A percentile compares a stretch with the other conserved stretches of the same genome.
Conservation (phyloP, 1,139 yeast species). For the Debaryomyces psychrophilus region DNA sequence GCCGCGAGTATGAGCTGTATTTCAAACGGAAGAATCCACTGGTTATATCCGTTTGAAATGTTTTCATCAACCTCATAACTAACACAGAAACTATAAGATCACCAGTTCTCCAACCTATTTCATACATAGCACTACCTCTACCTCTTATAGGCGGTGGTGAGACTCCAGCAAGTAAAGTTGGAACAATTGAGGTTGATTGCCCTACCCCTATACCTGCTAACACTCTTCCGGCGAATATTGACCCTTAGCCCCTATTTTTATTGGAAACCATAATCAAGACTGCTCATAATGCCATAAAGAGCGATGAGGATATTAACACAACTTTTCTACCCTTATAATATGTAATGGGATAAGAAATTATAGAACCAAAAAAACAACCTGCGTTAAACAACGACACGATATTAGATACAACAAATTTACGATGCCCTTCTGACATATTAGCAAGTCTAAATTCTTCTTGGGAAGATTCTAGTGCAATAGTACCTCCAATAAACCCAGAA, state of each 20-base stretch:
- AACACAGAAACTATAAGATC: constrained; percentile 46
- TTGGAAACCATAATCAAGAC: constrained; percentile 34
- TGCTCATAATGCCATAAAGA: constrained; percentile 48
- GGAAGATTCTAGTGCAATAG: constrained; percentile 32
- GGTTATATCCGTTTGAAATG: constrained; percentile 23
- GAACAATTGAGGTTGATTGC: constrained; percentile 37
- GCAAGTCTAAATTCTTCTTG: constrained; percentile 30
- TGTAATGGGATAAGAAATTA: constrained; percentile 33
- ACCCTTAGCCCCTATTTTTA: constrained; percentile 30
- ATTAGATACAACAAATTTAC: constrained; percentile 25
- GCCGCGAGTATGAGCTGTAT: constrained; percentile 48
- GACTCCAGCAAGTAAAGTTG: constrained; percentile 36
- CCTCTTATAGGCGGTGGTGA: constrained; percentile 37
- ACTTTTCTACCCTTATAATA: constrained; percentile 29
- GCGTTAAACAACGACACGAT: constrained; percentile 40
- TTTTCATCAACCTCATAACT: constrained; percentile 39
- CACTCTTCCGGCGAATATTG: constrained; percentile 42
- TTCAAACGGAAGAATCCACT: constrained; percentile 43
- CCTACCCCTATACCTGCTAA: constrained; percentile 41
- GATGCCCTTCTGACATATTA: constrained; percentile 19
- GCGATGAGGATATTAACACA: constrained; percentile 32
- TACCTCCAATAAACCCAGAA: constrained; percentile 41
- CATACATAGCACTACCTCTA: constrained; percentile 50
- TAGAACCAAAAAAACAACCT: constrained; percentile 38
- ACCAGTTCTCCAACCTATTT: constrained; percentile 54